Evolutionary conservation across 306 rosid genomes (phyloP).

Genomic region (Parietaria judaica): DNA sequence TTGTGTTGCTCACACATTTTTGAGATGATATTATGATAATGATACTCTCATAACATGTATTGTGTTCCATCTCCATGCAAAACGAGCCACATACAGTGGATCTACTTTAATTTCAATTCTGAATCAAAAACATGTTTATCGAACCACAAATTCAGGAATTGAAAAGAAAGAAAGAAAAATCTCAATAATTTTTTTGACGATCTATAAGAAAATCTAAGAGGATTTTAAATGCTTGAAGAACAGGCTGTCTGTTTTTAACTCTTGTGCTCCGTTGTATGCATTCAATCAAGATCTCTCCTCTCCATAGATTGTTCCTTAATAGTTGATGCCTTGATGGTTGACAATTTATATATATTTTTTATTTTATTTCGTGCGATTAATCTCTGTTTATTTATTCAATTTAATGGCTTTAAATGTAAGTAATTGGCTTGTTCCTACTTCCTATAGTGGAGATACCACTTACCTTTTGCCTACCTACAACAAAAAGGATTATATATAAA

Average conservation of each 20-base stretch:
- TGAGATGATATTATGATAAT: neutral
- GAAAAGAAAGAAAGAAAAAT: neutral
- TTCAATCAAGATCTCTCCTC: neutral
- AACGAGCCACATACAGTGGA: conserved; percentile 14
- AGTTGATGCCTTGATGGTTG: neutral
- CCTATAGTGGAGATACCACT: conserved; percentile 11
- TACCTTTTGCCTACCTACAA: neutral
- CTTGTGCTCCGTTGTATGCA: neutral
- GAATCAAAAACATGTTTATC: neutral
- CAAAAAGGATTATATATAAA: neutral
- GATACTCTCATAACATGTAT: conserved; percentile 9
- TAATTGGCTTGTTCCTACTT: conserved; percentile 9
- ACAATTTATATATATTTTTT: neutral
- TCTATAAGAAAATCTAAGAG: neutral
- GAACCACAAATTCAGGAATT: conserved; percentile 12
- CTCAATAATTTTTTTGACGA: neutral
- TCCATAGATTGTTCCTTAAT: neutral
- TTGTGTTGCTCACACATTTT: conserved; percentile 1
- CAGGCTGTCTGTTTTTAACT: neutral
- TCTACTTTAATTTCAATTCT: conserved; percentile 11
- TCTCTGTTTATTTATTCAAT: neutral
- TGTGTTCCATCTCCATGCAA: neutral
- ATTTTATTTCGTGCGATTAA: neutral
- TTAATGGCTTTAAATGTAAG: conserved; percentile 4
- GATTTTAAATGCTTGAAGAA: neutral